Percentiles rank a stretch among this genome's conserved stretches.
Conservation (phyloP, 768 basidiomycete species). For the Peribolospora kevripleyi region DNA sequence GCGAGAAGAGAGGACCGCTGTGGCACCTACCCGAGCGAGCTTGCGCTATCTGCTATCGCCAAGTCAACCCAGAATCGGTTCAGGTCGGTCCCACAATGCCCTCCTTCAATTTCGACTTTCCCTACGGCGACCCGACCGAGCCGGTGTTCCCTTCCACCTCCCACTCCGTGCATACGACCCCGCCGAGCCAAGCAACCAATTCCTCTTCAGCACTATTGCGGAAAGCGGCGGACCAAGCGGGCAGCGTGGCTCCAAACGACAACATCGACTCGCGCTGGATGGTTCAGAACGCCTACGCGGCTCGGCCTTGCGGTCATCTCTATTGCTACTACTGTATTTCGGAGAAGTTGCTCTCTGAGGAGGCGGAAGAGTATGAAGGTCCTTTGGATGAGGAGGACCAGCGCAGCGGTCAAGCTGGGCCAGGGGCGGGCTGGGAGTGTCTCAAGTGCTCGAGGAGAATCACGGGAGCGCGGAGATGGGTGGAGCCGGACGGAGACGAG, state of each 20-base stretch:
- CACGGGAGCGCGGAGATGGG: not conserved
- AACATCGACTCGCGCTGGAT: constrained; percentile 6
- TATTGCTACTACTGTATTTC: constrained; percentile 91
- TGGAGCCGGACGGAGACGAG: not conserved
- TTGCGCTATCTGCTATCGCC: too few relatives aligned
- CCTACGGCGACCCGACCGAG: constrained; percentile 5
- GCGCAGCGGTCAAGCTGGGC: not conserved
- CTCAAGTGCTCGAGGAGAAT: constrained; percentile 10
- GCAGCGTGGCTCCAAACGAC: constrained; percentile 7
- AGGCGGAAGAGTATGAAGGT: constrained; percentile 6
- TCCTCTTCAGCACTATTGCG: constrained; percentile 23
- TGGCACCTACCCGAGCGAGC: too few relatives aligned
- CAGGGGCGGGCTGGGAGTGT: constrained; percentile 11
- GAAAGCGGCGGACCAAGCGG: constrained; percentile 14
- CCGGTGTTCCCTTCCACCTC: constrained; percentile 7
- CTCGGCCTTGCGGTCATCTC: constrained; percentile 48
- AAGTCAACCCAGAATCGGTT: too few relatives aligned
- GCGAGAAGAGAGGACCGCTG: too few relatives aligned
- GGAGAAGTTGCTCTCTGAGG: constrained; percentile 41
- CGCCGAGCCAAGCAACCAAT: constrained; percentile 1
- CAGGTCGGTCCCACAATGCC: not conserved
- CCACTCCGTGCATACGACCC: not conserved
- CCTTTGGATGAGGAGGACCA: too few relatives aligned
- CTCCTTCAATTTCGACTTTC: constrained; percentile 4
- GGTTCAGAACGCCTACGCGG: constrained; percentile 44